These are phyloP conservation scores for Rasamsonia emersonii DNA, from an alignment of 2,329 filamentous ascomycete genomes.

Conservation along the genomic window DNA sequence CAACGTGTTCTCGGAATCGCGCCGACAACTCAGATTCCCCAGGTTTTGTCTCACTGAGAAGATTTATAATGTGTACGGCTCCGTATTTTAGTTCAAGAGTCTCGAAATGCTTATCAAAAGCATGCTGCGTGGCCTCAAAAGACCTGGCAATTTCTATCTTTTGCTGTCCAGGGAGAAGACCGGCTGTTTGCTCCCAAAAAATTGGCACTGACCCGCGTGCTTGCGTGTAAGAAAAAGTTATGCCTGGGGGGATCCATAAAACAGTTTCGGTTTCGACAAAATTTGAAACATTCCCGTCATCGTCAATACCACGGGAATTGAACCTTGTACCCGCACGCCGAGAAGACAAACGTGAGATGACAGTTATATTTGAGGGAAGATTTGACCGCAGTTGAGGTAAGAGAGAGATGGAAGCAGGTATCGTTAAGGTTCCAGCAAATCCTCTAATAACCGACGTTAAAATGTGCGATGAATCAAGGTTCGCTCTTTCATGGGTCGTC, in stretches of 20 bases:
- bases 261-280: constrained; percentile 97
- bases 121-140: constrained; percentile 80
- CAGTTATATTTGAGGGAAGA: constrained; percentile 71
- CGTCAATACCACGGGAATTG: constrained; percentile 94
- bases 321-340: constrained; percentile 87
- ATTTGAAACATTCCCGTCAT: constrained; percentile 94
- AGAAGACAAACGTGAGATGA: constrained; percentile 88
- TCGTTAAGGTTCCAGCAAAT: constrained; percentile 78
- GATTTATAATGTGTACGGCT: constrained; percentile 83
- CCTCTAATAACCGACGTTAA: constrained; percentile 90
- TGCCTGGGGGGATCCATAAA: constrained; percentile 68
- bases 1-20: constrained; percentile 70
- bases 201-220: constrained; percentile 86
- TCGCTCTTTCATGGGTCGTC: constrained; percentile 62
- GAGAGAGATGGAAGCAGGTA: constrained; percentile 68
- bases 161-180: constrained; percentile 82
- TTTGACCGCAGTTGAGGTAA: constrained; percentile 58
- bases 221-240: constrained; percentile 89
- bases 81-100: constrained; percentile 80
- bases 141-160: constrained; percentile 89
- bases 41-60: constrained; percentile 82
- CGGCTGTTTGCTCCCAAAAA: constrained; percentile 93
- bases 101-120: constrained; percentile 92
- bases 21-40: constrained; percentile 77
- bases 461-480: constrained; percentile 78